phyloP scores from a whole-genome alignment of 805 yeast species.

The Wickerhamomyces ciferrii region DNA sequence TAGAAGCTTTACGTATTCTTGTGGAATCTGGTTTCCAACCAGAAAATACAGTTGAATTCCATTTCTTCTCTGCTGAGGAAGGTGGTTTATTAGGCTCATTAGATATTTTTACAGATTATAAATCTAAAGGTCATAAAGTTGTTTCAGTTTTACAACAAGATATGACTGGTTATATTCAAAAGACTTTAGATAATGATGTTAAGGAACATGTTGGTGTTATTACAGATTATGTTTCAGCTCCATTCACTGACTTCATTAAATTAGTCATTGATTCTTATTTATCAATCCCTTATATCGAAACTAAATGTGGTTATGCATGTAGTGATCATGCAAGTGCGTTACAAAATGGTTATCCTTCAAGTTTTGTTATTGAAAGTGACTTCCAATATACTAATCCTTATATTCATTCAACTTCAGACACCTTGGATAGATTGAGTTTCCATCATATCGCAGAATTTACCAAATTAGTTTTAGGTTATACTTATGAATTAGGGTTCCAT shows the following conservation, averaged over 20 bases:
- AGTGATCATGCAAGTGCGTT: constrained; percentile 89
- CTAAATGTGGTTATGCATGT: constrained; percentile 88
- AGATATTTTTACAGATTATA: constrained; percentile 62
- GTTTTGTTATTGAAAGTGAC: constrained; percentile 76
- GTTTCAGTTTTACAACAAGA: constrained; percentile 91
- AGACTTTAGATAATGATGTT: constrained; percentile 34
- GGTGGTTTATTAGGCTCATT: constrained; percentile 84
- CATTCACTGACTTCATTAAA: constrained; percentile 36
- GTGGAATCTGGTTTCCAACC: constrained; percentile 42
- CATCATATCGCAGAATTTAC: constrained; percentile 78
- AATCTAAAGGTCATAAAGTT: constrained; percentile 42
- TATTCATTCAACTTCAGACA: constrained; percentile 76
- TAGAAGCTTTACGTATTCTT: constrained; percentile 70
- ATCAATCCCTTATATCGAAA: constrained; percentile 63
- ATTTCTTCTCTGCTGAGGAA: constrained; percentile 94
- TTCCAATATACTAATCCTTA: constrained; percentile 58
- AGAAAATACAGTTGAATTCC: constrained; percentile 79
- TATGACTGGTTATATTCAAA: constrained; percentile 41
- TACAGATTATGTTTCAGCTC: constrained; percentile 19
- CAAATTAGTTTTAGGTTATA: constrained; percentile 68
- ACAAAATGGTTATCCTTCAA: constrained; percentile 78
- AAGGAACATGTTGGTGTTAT: constrained; percentile 71
- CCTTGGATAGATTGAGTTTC: constrained; percentile 73
- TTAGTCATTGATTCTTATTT: constrained; percentile 57
- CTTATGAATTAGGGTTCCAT: constrained; percentile 58